A percentile compares a stretch with the other conserved stretches of the same genome.
phyloP scores from a whole-genome alignment of 345 rosid genomes.

The Hypericum androsaemum region DNA sequence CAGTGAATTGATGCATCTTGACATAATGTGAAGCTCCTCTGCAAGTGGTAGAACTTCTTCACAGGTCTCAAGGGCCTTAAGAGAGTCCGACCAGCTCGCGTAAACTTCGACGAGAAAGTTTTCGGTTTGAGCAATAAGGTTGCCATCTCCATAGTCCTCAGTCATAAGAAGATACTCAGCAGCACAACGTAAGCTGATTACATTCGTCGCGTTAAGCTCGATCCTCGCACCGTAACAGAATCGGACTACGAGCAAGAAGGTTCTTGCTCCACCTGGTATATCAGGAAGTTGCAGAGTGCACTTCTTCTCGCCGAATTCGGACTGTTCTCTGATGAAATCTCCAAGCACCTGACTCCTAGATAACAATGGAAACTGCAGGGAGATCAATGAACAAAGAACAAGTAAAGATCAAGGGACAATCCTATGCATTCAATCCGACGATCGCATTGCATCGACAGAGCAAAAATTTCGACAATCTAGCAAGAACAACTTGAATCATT shows the following conservation, averaged over 20 bases:
- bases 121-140: conserved; percentile 65
- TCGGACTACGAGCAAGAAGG: conserved; percentile 63
- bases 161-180: conserved; percentile 80
- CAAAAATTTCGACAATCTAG: too few species aligned
- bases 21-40: conserved; percentile 67
- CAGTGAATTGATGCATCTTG: conserved; percentile 65
- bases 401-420: not conserved
- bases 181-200: conserved; percentile 69
- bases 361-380: conserved; percentile 71
- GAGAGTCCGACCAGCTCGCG: conserved; percentile 55
- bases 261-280: conserved; percentile 70
- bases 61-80: conserved; percentile 63
- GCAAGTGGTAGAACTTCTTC: conserved; percentile 52
- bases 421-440: not conserved
- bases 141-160: conserved; percentile 58
- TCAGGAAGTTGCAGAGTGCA: conserved; percentile 50
- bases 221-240: conserved; percentile 76
- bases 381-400: conserved; percentile 6
- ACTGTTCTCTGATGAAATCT: conserved; percentile 34
- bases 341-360: conserved; percentile 71
- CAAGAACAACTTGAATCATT: too few species aligned
- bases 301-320: conserved; percentile 29
- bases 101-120: conserved; percentile 48
- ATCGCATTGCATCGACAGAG: too few species aligned
- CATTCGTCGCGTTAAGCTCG: conserved; percentile 50